A percentile compares a stretch with the other conserved stretches of the same genome.
These are phyloP conservation scores for Rhizopogon vesiculosus DNA, from an alignment of 768 basidiomycete species.

Conservation along the genomic window DNA sequence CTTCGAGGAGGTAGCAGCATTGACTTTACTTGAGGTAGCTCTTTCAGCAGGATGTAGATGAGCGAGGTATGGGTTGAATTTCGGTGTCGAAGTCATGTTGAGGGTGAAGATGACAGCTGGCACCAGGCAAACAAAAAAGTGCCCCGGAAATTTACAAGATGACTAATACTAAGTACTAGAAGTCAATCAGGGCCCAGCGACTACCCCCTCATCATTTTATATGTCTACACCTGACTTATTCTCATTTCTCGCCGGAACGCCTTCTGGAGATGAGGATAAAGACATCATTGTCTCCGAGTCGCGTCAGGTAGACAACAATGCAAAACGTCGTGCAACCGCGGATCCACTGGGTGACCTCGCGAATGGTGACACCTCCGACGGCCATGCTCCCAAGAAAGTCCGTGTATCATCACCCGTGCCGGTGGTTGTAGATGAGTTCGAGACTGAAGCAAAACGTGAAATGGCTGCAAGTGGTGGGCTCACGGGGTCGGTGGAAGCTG, in stretches of 20 bases:
- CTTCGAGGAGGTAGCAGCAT: conserved; percentile 21
- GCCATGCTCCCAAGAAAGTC: conserved; percentile 48
- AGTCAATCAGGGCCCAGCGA: too few species aligned
- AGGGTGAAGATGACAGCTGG: too few species aligned
- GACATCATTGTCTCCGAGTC: conserved; percentile 7
- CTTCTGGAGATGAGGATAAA: conserved; percentile 21
- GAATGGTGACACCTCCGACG: conserved; percentile 14
- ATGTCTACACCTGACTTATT: conserved; percentile 21
- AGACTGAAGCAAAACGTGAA: conserved; percentile 90
- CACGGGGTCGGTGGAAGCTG: conserved; percentile 65
- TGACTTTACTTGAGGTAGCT: not conserved
- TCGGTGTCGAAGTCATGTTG: not conserved
- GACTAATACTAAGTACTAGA: too few species aligned
- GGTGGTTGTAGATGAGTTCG: conserved; percentile 88
- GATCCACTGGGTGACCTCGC: conserved; percentile 1
- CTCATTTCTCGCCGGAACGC: conserved; percentile 22
- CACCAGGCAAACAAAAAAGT: too few species aligned
- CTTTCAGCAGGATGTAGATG: conserved; percentile 32
- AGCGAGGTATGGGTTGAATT: conserved; percentile 54
- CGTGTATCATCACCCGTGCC: conserved; percentile 64
- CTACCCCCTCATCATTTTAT: too few species aligned
- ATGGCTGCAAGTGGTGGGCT: conserved; percentile 86
- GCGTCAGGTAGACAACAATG: conserved; percentile 15
- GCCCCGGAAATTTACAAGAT: too few species aligned
- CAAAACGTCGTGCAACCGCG: conserved; percentile 13